These are phyloP conservation scores for Pyrenochaeta sp. DNA, from an alignment of 2,329 filamentous ascomycete genomes.

Conservation along the genomic window DNA sequence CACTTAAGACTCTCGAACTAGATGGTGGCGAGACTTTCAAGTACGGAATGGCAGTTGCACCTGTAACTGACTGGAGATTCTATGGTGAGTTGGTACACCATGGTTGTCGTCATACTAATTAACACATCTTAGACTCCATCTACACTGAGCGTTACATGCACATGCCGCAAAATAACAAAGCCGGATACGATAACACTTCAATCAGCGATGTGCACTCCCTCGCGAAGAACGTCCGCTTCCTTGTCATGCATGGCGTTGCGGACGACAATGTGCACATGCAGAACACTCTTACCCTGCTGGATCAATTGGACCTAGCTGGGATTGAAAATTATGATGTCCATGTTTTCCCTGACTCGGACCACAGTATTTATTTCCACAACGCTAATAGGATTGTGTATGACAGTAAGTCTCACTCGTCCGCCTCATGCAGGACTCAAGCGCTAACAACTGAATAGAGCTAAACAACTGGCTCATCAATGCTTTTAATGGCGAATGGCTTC, in stretches of 20 bases:
- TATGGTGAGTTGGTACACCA: slow-evolving; percentile 64
- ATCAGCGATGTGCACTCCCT: slow-evolving; percentile 79
- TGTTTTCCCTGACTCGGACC: slow-evolving; percentile 95
- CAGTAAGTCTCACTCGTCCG: no score
- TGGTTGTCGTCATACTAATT: background rate
- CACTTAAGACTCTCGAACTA: slow-evolving; percentile 90
- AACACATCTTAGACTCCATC: slow-evolving; percentile 69
- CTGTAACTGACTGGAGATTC: slow-evolving; percentile 97
- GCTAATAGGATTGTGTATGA: slow-evolving; percentile 91
- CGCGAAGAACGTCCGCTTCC: slow-evolving; percentile 79
- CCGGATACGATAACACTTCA: slow-evolving; percentile 77
- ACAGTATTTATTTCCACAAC: slow-evolving; percentile 93
- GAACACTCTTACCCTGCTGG: slow-evolving; percentile 86
- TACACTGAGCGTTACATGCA: slow-evolving; percentile 99
- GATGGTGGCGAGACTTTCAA: slow-evolving; percentile 90
- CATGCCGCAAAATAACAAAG: slow-evolving; percentile 80
- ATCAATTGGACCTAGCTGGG: slow-evolving; percentile 79
- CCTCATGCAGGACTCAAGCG: no score
- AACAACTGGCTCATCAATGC: slow-evolving; percentile 94
- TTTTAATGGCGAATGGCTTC: slow-evolving; percentile 94
- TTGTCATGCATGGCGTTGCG: slow-evolving; percentile 94
- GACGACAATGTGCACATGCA: slow-evolving; percentile 99
- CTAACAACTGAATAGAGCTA: slow-evolving; percentile 65
- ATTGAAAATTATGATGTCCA: slow-evolving; percentile 97
- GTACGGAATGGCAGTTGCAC: slow-evolving; percentile 97